phyloP scores from a whole-genome alignment of 2,329 filamentous ascomycete genomes.

The Ramularia endophylla region DNA sequence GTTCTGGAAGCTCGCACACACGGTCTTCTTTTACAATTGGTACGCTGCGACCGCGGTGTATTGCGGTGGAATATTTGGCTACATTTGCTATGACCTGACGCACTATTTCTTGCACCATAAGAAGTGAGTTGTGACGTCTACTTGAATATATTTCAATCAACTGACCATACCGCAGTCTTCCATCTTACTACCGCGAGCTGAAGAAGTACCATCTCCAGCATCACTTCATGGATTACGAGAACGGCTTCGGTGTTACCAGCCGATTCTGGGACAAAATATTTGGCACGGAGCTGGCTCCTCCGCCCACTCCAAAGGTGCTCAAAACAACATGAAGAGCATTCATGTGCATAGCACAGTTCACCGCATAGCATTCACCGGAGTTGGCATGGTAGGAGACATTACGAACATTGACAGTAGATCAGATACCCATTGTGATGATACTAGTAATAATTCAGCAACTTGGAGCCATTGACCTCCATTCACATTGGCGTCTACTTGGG shows the following conservation, averaged over 20 bases:
- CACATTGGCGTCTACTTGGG: too few relatives aligned
- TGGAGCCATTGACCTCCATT: too few relatives aligned
- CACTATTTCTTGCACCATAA: constrained; percentile 98
- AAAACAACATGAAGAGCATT: constrained; percentile 35
- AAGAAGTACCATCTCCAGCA: constrained; percentile 98
- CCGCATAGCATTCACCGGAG: too few relatives aligned
- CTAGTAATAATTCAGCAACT: constrained; percentile 1
- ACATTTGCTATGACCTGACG: constrained; percentile 93
- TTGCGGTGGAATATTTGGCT: constrained; percentile 90
- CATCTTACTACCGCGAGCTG: constrained; percentile 79
- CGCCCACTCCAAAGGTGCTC: constrained; percentile 42
- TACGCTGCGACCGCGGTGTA: constrained; percentile 70
- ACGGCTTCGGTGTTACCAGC: constrained; percentile 94
- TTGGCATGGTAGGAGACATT: too few relatives aligned
- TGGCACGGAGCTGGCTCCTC: constrained; percentile 69
- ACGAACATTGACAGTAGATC: constrained; percentile 7
- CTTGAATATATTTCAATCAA: not conserved
- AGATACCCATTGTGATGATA: constrained; percentile 9
- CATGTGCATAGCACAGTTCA: too few relatives aligned
- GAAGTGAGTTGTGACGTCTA: constrained; percentile 51
- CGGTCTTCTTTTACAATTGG: constrained; percentile 80
- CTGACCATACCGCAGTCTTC: constrained; percentile 51
- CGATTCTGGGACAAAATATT: constrained; percentile 94
- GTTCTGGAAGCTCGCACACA: constrained; percentile 87
- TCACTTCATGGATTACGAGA: constrained; percentile 97